phyloP scores from a whole-genome alignment of 192 early-diverging fungal species.

The Spinellus fusiger region DNA sequence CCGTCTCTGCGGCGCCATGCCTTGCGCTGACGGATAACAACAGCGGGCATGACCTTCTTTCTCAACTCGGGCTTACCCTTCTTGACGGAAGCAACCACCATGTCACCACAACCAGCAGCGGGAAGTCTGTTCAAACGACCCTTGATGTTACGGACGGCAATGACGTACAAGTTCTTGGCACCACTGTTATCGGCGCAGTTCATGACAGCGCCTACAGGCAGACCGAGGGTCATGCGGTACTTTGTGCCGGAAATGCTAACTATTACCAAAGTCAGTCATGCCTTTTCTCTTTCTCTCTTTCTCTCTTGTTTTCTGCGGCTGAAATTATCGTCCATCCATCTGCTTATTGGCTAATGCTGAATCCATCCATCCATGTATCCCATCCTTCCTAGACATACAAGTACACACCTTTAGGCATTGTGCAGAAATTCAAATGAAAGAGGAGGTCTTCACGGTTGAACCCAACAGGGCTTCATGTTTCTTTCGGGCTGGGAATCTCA shows the following conservation, averaged over 20 bases:
- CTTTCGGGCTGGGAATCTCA: too few relatives aligned
- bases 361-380: neutral
- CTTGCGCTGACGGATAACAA: constrained; percentile 99
- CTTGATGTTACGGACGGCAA: constrained; percentile 94
- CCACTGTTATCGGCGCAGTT: constrained; percentile 99
- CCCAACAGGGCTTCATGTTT: neutral
- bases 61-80: constrained; percentile 99
- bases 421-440: neutral
- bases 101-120: constrained; percentile 97
- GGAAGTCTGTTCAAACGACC: constrained; percentile 96
- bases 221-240: constrained; percentile 99
- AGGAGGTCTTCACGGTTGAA: neutral
- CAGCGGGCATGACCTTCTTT: constrained; percentile 99
- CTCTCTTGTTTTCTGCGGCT: neutral
- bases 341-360: neutral
- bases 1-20: constrained; percentile 98
- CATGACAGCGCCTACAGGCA: constrained; percentile 89
- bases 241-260: constrained; percentile 85
- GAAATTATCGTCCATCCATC: neutral
- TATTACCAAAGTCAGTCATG: constrained; percentile 20
- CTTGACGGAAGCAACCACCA: constrained; percentile 99
- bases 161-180: constrained; percentile 99
- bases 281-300: neutral
- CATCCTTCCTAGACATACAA: neutral
- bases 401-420: neutral